Base-by-base conservation (phyloP, 1,284 basidiomycete genomes). In the Macrocystidia cucumis region DNA sequence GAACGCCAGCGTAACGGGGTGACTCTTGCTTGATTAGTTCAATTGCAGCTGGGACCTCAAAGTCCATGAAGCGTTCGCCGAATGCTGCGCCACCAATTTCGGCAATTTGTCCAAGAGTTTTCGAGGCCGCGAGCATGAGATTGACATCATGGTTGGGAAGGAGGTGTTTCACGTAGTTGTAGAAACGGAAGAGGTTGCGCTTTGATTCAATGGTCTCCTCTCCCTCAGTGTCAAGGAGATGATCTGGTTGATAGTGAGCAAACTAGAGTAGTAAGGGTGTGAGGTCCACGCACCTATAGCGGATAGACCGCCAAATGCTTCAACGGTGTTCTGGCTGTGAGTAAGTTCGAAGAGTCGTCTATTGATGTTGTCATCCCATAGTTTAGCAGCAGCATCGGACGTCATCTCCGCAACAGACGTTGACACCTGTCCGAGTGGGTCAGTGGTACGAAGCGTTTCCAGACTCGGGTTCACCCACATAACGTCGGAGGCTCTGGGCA, bases 141-240 rank as follows among this genome's bases (percentile, higher is more conserved):
- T 81, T 83, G 48, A 86, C 74, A 55, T 92, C 90, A 43, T 75
- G 72, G 52, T 86, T 85, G 5, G 88, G 89, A 12, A 91, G 70
- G 16, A 91, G 74, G 30, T 82, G 75, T 53, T 90, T 90, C 59
- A 91, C 84, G 62, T 91, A 92, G 63, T 91, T 91, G 68, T 87
- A 92, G 59, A 91, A 86, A 24, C 89, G 77, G 57, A 85, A 91
- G 24, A 90, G 73, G 42, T 83, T 83, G 24, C 75, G 67, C 47
- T 78, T 81, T 24, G 78, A 77, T 52, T 86, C 85, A 19, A 86
- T 76, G 5, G 74, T 75, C 53, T 86, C 82, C 52, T 85, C 85
- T 23, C 73, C 73, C 24, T 84, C 79, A 34, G 77, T 69, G 35
- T 76, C 79, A 40, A 83, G 68, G 21, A 86, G 69, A 51, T 79